Evolutionary conservation across 148 eudicot genomes (phyloP), one percentile per base, ranked within the genome.

Genomic region (Chenopodium formosanum): DNA sequence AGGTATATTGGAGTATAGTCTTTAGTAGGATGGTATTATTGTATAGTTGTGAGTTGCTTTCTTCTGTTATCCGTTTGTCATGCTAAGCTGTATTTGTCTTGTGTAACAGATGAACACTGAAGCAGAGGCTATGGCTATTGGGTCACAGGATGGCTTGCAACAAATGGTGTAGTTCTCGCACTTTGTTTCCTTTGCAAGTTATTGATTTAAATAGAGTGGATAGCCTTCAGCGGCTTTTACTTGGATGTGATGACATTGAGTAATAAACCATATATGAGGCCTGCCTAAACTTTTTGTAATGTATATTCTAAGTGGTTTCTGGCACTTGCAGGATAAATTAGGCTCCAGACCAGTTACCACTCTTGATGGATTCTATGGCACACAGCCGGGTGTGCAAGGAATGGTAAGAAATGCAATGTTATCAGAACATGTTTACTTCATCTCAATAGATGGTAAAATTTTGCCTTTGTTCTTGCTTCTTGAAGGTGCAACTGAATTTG

Each of bases 401-500:
- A 94, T 96, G 98, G 99, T 96, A 94, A 84, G 89, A 81, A 75
- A 46, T 74, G 77, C 63, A 20, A 48, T 70, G 75, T 69, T 32
- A 11, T 48, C 76, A 23, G 76, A 50, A n/a, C 22, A 22, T 34
- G 79, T 76, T 64, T 1, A 2, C 9, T 40, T 37, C 6, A 17
- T 70, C 1, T 69, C 3, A 14, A n/a, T n/a, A 16, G 20, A 71
- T 70, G 69, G 73, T 53, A 76, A 48, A 50, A 10, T 50, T 48
- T 10, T 53, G 80, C 29, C 77, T 50, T 67, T 69, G 32, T 60
- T 34, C 76, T 77, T 78, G 66, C n/a, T 76, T 82, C 82, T 83
- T 83, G 70, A 83, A 89, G 97, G 92, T 92, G 74, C 98, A 94
- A 78, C 86, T 96, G 86, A 92, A 96, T 84, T 86, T 96, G 87